Percentiles rank a stretch among this genome's conserved stretches.
phyloP scores from a whole-genome alignment of 495 filamentous ascomycete species.

The Lepidopterella palustris region DNA sequence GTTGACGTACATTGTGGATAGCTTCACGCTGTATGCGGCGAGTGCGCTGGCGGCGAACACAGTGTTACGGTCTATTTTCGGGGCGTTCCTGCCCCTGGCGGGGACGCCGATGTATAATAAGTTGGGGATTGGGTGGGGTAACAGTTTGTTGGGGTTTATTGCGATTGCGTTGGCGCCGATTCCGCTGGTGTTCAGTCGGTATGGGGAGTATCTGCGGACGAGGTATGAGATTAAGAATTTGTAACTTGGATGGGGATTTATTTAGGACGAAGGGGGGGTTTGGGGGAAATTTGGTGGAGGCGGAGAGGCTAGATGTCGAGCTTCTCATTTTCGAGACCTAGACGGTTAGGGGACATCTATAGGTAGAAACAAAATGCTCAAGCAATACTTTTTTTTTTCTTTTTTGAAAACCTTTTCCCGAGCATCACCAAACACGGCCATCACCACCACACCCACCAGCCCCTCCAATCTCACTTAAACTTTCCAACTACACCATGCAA shows the following conservation, averaged over 20 bases:
- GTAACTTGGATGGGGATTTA: conserved; percentile 1
- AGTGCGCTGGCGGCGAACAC: conserved; percentile 41
- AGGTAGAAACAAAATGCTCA: too few species aligned
- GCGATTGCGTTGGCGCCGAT: conserved; percentile 37
- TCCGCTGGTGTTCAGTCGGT: conserved; percentile 32
- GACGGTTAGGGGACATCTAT: too few species aligned
- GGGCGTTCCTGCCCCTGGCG: conserved; percentile 46
- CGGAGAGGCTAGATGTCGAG: too few species aligned
- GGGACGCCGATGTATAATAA: conserved; percentile 43
- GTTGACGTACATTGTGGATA: conserved; percentile 38
- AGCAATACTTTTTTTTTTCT: too few species aligned
- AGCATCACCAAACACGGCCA: too few species aligned
- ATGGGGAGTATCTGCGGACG: conserved; percentile 24
- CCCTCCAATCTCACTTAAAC: too few species aligned
- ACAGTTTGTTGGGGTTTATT: conserved; percentile 42
- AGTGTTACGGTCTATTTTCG: conserved; percentile 45
- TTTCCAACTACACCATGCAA: background rate
- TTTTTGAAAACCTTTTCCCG: too few species aligned
- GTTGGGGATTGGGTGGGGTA: conserved; percentile 45
- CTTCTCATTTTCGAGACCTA: too few species aligned
- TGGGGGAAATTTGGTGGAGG: too few species aligned
- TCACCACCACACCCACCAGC: too few species aligned
- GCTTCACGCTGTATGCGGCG: conserved; percentile 31
- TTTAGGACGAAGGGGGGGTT: too few species aligned
- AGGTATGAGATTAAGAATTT: conserved; percentile 3